A percentile compares a stretch with the other conserved stretches of the same genome.
Conservation (phyloP, 208 protist genomes). For the Porcisia deanei region DNA sequence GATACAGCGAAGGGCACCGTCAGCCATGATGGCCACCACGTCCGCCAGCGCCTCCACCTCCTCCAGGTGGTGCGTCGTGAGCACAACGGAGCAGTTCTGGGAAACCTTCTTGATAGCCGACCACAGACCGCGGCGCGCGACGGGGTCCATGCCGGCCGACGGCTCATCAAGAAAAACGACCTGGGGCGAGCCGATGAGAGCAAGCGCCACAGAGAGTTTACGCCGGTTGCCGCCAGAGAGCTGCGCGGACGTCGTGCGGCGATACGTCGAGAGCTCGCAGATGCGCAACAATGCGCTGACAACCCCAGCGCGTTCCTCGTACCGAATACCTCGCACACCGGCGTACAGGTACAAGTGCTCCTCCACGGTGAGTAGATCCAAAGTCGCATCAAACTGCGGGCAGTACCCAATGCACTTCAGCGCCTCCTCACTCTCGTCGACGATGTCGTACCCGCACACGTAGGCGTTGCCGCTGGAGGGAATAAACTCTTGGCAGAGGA, state of each 20-base stretch:
- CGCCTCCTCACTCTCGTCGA: conserved; percentile 39
- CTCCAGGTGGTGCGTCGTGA: conserved; percentile 95
- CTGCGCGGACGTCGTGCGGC: conserved; percentile 23
- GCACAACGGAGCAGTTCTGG: conserved; percentile 69
- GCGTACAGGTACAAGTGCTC: conserved; percentile 76
- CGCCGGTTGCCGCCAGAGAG: conserved; percentile 76
- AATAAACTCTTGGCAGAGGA: conserved; percentile 77
- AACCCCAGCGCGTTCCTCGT: too few relatives aligned
- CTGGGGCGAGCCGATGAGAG: conserved; percentile 63
- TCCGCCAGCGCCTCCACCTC: conserved; percentile 89
- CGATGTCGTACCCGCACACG: conserved; percentile 70
- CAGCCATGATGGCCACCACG: conserved; percentile 79
- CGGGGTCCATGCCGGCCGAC: conserved; percentile 70
- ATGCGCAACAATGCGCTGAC: too few relatives aligned
- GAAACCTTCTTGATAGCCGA: conserved; percentile 57
- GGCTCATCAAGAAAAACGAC: conserved; percentile 79
- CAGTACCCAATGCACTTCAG: conserved; percentile 85
- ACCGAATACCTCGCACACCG: too few relatives aligned
- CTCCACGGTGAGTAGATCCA: conserved; percentile 84
- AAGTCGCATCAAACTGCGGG: conserved; percentile 93
- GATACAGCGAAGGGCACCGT: conserved; percentile 77
- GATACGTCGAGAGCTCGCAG: too few relatives aligned
- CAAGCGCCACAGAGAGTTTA: conserved; percentile 65
- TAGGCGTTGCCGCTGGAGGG: conserved; percentile 65
- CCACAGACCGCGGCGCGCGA: conserved; percentile 66